Conservation (phyloP, 352 stramenopile genomes). For the Globisporangium recalcitrans region DNA sequence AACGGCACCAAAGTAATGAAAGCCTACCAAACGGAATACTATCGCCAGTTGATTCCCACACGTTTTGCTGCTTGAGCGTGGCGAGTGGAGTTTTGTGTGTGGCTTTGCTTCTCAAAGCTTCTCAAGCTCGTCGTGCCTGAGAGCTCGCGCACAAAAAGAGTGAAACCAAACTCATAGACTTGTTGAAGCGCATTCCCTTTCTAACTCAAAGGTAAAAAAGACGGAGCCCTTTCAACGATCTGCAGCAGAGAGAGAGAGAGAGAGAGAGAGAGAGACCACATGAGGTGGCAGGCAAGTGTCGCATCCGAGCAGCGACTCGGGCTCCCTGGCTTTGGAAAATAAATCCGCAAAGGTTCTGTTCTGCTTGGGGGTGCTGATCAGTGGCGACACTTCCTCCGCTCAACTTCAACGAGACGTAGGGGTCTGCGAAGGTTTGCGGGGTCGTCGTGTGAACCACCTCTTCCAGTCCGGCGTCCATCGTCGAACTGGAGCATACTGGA, state of each 20-base stretch:
- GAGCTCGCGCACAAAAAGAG: background rate
- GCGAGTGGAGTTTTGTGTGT: no score
- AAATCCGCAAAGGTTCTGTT: constrained; percentile 5
- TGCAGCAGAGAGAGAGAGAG: background rate
- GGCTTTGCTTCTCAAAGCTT: no score
- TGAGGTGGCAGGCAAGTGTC: constrained; percentile 2
- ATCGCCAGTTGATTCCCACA: background rate
- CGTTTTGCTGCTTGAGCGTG: background rate
- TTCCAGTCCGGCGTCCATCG: background rate
- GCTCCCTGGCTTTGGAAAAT: constrained; percentile 3
- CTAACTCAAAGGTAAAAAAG: background rate
- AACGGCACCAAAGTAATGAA: background rate
- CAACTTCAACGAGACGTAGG: background rate
- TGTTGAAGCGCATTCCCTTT: background rate
- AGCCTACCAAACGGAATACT: background rate
- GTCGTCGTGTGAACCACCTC: background rate
- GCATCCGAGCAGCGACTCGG: background rate
- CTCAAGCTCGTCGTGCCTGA: no score
- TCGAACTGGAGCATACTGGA: background rate
- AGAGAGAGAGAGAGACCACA: no score
- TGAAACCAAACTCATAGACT: background rate
- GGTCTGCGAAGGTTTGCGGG: background rate
- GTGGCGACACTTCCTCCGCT: background rate
- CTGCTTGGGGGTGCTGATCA: background rate
- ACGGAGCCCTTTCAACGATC: background rate